A percentile compares a stretch with the other conserved stretches of the same genome.
Conservation (phyloP, 139 green algal species). For the Chlorella ohadii region DNA sequence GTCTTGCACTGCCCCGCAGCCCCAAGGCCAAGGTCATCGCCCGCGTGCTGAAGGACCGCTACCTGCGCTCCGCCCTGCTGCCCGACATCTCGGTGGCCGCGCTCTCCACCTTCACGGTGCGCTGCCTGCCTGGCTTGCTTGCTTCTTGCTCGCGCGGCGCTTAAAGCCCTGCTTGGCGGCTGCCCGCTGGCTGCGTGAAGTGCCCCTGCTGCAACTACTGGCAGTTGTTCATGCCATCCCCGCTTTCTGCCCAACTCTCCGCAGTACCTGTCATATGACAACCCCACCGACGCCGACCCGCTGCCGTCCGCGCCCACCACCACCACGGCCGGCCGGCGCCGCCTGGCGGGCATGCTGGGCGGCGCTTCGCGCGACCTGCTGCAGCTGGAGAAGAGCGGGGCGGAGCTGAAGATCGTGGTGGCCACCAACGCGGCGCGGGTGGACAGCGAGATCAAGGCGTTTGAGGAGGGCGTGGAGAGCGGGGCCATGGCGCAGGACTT, state of each 20-base stretch:
- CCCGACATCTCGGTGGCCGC: conserved; percentile 7
- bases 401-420: conserved; percentile 14
- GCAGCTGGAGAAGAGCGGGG: conserved; percentile 28
- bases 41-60: conserved; percentile 28
- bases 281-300: not conserved
- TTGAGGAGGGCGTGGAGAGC: conserved; percentile 88
- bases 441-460: conserved; percentile 50
- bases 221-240: no score
- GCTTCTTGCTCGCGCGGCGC: no score
- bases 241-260: no score
- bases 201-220: no score
- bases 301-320: not conserved
- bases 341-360: not conserved
- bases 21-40: conserved; percentile 26
- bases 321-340: not conserved
- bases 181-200: no score
- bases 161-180: no score
- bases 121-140: no score
- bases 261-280: conserved; percentile 26
- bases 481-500: conserved; percentile 63
- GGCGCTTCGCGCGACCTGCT: not conserved
- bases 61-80: conserved; percentile 19
- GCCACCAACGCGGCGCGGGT: not conserved
- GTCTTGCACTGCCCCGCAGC: no score
- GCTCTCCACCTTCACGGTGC: conserved; percentile 25